Base-by-base conservation (phyloP, 352 stramenopile genomes). In the Pythium aristosporum region DNA sequence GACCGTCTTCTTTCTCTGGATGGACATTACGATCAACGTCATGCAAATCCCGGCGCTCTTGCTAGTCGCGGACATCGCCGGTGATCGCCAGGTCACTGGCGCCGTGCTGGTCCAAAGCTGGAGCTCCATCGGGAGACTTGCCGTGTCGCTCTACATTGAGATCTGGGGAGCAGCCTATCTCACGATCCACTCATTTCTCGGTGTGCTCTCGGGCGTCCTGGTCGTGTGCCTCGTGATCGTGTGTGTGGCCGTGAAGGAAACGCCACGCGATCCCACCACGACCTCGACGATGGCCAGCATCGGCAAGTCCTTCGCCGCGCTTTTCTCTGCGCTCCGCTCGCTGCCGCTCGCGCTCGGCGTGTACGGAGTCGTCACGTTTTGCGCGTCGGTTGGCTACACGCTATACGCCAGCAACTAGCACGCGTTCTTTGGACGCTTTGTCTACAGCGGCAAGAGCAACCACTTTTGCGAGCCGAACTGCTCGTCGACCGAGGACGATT, bases 331-430 rank as follows among this genome's bases (percentile, higher is more conserved):
- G 1, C 39, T 87, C 1, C 61, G 67, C 37, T 58, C 65, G 12
- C 70, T 87, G 28, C 68, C 75, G 11, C 21, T 21, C 13, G 52
- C 63, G 36, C 69, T 87, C 9, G 69, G 57, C 4, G 37, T 76
- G 10, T 87, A 75, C 48, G 58, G 58, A 6, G 44, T 73, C 23
- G 72, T 85, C 55, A 66, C 82, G 55, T 75, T 82, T 44, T 74
- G 73, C 39, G 68, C 74, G 7, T 13, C 69, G 34, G 83, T 85
- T 42, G 74, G 78, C 4, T 87, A 72, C 64, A 80, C 72, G 12
- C 67, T 74, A 12, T 87, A 85, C 67, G 83, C 80, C 52, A 72
- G 74, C n/a, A 79, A 75, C 63, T 85, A 83, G 58, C 74, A 73
- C 1, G 69, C 82, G 67, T 87, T 85, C 63, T 81, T 78, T 52